A percentile compares a stretch with the other conserved stretches of the same genome.
These are phyloP conservation scores for Lanzia echinophila DNA, from an alignment of 2,329 filamentous ascomycete genomes.

Conservation along the genomic window DNA sequence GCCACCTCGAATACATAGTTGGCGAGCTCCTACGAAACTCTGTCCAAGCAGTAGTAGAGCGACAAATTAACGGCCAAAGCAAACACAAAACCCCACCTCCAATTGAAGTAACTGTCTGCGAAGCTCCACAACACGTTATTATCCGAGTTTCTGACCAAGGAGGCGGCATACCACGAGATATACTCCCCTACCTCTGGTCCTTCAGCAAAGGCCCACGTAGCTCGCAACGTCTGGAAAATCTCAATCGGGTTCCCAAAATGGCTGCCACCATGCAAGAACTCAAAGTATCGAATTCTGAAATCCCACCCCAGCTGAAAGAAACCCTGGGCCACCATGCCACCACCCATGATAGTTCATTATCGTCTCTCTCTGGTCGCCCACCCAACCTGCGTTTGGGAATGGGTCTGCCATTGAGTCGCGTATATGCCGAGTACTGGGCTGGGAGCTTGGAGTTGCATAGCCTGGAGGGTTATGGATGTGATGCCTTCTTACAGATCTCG, in stretches of 20 bases:
- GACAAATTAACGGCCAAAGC: conserved; percentile 41
- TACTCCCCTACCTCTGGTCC: conserved; percentile 88
- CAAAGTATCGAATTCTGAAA: conserved; percentile 39
- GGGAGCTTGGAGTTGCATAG: conserved; percentile 86
- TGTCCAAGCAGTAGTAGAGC: conserved; percentile 84
- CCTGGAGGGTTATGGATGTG: conserved; percentile 89
- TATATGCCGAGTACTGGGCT: conserved; percentile 98
- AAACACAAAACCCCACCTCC: conserved; percentile 53
- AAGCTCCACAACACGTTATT: conserved; percentile 90
- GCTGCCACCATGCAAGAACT: conserved; percentile 91
- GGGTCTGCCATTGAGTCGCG: conserved; percentile 84
- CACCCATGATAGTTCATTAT: conserved; percentile 50
- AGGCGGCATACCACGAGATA: conserved; percentile 79
- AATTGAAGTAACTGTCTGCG: conserved; percentile 90
- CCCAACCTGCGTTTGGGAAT: conserved; percentile 86
- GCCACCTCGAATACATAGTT: conserved; percentile 93
- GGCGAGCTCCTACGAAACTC: conserved; percentile 93
- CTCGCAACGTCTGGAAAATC: conserved; percentile 71
- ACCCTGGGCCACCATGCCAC: conserved; percentile 1
- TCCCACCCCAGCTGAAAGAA: neutral
- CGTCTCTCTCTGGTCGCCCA: conserved; percentile 72
- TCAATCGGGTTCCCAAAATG: conserved; percentile 81
- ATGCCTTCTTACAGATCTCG: conserved; percentile 92
- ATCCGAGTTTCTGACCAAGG: conserved; percentile 94
- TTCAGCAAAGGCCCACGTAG: conserved; percentile 89